These are phyloP conservation scores for Dendrocalamus latiflorus DNA, from an alignment of 202 grass and related monocot genomes.

Conservation along the genomic window DNA sequence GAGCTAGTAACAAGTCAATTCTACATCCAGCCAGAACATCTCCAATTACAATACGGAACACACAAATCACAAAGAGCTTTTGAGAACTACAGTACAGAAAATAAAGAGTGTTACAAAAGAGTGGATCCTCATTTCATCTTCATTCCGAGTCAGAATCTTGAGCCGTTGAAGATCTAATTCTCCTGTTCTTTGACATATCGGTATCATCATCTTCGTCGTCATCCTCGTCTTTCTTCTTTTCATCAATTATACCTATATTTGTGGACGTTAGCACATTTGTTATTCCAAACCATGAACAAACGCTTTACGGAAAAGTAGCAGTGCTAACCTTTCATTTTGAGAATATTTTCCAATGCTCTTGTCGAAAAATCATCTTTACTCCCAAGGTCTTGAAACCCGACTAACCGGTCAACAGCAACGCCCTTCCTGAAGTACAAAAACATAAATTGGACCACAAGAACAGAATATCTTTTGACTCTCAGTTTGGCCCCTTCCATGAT, in stretches of 20 bases:
- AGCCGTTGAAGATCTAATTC: slow-evolving; percentile 56
- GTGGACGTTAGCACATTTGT: background rate
- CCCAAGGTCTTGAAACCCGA: slow-evolving; percentile 87
- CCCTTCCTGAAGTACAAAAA: slow-evolving; percentile 56
- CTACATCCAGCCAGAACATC: slow-evolving; percentile 8
- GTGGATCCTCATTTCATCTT: background rate
- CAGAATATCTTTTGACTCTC: background rate
- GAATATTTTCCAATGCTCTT: slow-evolving; percentile 67
- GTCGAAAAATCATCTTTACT: slow-evolving; percentile 84
- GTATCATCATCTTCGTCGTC: slow-evolving; percentile 42
- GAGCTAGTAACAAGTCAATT: background rate
- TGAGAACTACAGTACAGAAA: background rate
- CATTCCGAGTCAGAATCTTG: slow-evolving; percentile 80
- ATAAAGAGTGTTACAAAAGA: background rate
- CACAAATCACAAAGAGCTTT: background rate
- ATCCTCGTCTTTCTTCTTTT: slow-evolving; percentile 60
- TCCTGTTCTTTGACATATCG: slow-evolving; percentile 47
- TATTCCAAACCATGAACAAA: background rate
- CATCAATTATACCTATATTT: slow-evolving; percentile 77
- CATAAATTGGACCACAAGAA: background rate
- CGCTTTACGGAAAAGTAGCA: background rate
- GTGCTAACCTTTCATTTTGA: slow-evolving; percentile 70
- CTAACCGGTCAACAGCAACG: slow-evolving; percentile 61
- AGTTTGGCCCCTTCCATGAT: background rate
- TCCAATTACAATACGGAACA: background rate